These are phyloP conservation scores for Xylaria scruposa DNA, from an alignment of 495 filamentous ascomycete genomes.

Conservation along the genomic window DNA sequence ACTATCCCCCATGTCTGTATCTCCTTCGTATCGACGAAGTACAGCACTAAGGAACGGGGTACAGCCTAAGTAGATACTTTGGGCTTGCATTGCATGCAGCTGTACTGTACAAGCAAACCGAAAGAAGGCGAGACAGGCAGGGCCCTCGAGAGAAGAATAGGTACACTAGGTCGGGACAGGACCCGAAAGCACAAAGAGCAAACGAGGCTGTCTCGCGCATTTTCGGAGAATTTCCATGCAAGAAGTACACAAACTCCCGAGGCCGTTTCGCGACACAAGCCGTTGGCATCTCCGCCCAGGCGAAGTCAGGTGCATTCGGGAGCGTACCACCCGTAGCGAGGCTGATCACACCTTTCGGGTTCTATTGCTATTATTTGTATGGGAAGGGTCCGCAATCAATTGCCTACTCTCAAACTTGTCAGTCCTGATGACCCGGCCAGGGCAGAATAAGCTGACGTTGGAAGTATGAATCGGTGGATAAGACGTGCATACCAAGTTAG, in stretches of 20 bases:
- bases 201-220: slow-evolving; percentile 1
- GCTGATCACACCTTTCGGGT: not conserved
- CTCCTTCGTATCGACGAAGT: slow-evolving; percentile 17
- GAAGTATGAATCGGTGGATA: not conserved
- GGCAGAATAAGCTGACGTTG: not conserved
- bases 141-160: not conserved
- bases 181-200: not conserved
- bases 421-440: not conserved
- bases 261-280: slow-evolving; percentile 8
- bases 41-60: slow-evolving; percentile 13
- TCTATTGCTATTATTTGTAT: not conserved
- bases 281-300: slow-evolving; percentile 13
- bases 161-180: not conserved
- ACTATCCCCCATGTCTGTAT: slow-evolving; percentile 27
- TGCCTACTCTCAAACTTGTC: not conserved
- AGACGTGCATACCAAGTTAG: slow-evolving; percentile 4
- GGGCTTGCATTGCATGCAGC: slow-evolving; percentile 12
- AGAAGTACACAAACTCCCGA: slow-evolving; percentile 17
- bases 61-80: slow-evolving; percentile 14
- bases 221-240: slow-evolving; percentile 25
- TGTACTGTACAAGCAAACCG: not conserved
- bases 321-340: not conserved
- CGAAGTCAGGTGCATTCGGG: slow-evolving; percentile 9
- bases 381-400: slow-evolving; percentile 1
- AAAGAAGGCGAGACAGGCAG: not conserved